These are phyloP conservation scores for Alternaria alternata DNA, from an alignment of 2,329 filamentous ascomycete species.

Conservation along the genomic window DNA sequence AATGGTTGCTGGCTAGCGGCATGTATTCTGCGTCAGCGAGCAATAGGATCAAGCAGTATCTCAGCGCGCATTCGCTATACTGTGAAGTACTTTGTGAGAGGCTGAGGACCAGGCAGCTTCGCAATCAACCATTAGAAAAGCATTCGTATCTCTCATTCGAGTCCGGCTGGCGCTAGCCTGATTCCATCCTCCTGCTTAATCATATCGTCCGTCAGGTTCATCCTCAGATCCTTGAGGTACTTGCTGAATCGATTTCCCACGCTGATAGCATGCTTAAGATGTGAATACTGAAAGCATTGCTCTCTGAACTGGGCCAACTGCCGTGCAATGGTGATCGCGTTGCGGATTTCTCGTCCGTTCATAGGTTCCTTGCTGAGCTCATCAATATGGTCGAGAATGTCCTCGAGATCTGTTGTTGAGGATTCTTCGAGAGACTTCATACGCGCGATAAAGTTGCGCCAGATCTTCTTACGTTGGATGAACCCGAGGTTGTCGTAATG, in stretches of 20 bases:
- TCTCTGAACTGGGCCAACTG: rapidly evolving
- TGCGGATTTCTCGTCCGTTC: neutral
- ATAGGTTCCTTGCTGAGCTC: rapidly evolving
- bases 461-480: neutral
- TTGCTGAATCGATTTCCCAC: neutral
- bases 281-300: rapidly evolving
- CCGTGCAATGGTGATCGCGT: neutral
- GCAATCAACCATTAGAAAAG: no score
- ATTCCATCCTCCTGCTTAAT: neutral
- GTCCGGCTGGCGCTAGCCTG: no score
- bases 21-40: no score
- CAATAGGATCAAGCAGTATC: no score
- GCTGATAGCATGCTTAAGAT: neutral
- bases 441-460: rapidly evolving
- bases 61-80: no score
- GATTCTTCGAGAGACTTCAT: neutral
- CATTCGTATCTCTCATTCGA: no score
- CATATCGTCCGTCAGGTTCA: neutral
- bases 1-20: neutral
- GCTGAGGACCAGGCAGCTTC: no score
- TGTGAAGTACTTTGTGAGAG: no score
- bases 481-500: neutral
- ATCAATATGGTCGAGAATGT: neutral
- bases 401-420: rapidly evolving
- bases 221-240: neutral